Percentiles rank a stretch among this genome's conserved stretches.
Conservation (phyloP, 1,139 yeast species). For the Candida sp. region DNA sequence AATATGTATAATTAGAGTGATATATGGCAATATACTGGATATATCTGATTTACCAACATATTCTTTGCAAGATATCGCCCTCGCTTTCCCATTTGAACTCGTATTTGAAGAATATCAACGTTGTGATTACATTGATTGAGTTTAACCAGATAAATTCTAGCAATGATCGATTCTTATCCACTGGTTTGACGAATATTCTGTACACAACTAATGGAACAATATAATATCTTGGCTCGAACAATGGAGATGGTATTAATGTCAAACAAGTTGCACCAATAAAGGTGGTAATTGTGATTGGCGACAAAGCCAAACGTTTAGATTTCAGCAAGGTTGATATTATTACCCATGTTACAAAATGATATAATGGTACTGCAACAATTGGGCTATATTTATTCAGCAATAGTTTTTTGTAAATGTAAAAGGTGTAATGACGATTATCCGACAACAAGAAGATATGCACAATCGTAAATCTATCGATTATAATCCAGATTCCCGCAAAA, state of each 20-base stretch:
- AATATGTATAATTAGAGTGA: background rate
- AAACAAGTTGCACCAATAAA: conserved; percentile 50
- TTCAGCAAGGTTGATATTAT: conserved; percentile 23
- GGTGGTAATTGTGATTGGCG: conserved; percentile 38
- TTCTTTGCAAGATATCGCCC: conserved; percentile 59
- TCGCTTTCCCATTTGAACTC: conserved; percentile 72
- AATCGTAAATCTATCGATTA: conserved; percentile 61
- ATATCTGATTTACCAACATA: conserved; percentile 65
- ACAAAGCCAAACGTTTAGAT: conserved; percentile 12
- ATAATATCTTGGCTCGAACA: conserved; percentile 92
- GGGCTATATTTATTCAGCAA: conserved; percentile 42
- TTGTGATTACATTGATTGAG: conserved; percentile 49
- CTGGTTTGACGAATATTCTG: conserved; percentile 55
- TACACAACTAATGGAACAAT: conserved; percentile 77
- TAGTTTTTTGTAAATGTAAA: conserved; percentile 72
- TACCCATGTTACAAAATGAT: conserved; percentile 65
- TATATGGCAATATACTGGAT: no score
- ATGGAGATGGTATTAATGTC: conserved; percentile 82
- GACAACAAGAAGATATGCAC: conserved; percentile 91
- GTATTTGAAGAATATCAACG: conserved; percentile 53
- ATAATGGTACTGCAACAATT: conserved; percentile 55
- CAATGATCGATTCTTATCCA: conserved; percentile 33
- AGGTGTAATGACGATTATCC: conserved; percentile 92
- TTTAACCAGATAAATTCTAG: conserved; percentile 63
- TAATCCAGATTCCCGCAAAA: conserved; percentile 35